These are phyloP conservation scores for Yarrowia sp. DNA, from an alignment of 805 yeast species.

Conservation along the genomic window DNA sequence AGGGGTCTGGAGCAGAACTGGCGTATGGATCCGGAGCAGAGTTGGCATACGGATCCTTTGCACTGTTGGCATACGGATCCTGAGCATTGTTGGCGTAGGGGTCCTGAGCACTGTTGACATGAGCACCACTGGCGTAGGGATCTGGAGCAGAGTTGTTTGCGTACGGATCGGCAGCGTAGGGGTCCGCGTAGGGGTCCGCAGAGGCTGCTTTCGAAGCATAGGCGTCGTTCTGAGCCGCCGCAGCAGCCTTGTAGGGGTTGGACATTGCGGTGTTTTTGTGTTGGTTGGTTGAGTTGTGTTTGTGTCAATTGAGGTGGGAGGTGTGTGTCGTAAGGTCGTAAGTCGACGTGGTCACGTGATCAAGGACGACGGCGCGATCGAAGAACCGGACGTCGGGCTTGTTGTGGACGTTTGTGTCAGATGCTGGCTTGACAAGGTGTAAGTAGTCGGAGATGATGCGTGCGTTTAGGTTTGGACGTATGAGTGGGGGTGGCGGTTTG, in stretches of 20 bases:
- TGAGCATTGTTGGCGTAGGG: not conserved
- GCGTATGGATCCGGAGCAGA: not conserved
- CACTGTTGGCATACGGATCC: not conserved
- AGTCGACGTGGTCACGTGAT: too few species aligned
- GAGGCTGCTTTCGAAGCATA: not conserved
- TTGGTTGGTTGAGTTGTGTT: too few species aligned
- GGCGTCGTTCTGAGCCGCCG: conserved; percentile 25
- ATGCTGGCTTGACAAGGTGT: too few species aligned
- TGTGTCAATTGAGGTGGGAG: too few species aligned
- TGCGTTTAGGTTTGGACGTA: too few species aligned
- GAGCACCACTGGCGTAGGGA: not conserved
- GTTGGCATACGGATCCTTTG: not conserved
- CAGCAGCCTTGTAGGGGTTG: conserved; percentile 26
- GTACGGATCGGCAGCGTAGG: not conserved
- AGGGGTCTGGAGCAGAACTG: not conserved
- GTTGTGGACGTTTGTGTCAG: too few species aligned
- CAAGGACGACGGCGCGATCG: too few species aligned
- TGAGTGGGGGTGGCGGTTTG: too few species aligned
- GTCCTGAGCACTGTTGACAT: not conserved
- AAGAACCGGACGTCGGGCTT: too few species aligned
- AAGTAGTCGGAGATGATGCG: too few species aligned
- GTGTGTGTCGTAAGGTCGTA: too few species aligned
- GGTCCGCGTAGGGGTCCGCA: conserved; percentile 12
- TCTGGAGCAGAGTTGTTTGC: too few species aligned
- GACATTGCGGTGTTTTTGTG: conserved; percentile 1